Evolutionary conservation across 2,329 filamentous ascomycete genomes (phyloP), one percentile per base, ranked within the genome.

Genomic region (Xylariales sp.): DNA sequence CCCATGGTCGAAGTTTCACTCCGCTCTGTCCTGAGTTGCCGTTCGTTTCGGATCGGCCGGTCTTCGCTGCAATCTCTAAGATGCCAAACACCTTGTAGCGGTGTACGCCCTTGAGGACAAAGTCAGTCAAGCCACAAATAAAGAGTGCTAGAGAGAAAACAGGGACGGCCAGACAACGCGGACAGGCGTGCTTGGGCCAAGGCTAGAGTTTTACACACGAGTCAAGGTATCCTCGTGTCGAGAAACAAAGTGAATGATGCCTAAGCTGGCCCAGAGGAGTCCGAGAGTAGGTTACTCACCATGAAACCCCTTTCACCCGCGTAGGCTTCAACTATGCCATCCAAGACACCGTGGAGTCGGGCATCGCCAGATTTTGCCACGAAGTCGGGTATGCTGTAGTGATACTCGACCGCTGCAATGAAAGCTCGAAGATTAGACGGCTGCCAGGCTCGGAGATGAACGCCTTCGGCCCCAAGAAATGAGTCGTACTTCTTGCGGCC

Each of bases 61-160:
- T 73, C 53, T 77, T 76, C 29, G 65, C 68, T 1, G 73, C 73
- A 11, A 75, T 67, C 43, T 76, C 73, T 0, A 76, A 64, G 20
- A 77, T 71, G 1, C 73, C 74, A 46, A 74, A 77, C 4, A 77
- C 73, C 50, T 77, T 77, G 53, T 76, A 76, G n/a, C 73, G 59
- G 49, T 78, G 73, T 0, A 68, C 70, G 4, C 74, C 73, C 37
- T 39, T 12, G 25, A 24, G n/a, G n/a, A n/a, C n/a, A n/a, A n/a
- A n/a, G n/a, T n/a, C n/a, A n/a, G n/a, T n/a, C n/a, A n/a, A n/a
- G n/a, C n/a, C n/a, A n/a, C n/a, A n/a, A n/a, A n/a, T n/a, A n/a
- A n/a, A n/a, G n/a, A n/a, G n/a, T n/a, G n/a, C n/a, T n/a, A n/a
- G n/a, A n/a, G n/a, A n/a, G n/a, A n/a, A n/a, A n/a, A n/a, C n/a